phyloP scores from a whole-genome alignment of 148 eudicot genomes.

The Selenicereus undatus region DNA sequence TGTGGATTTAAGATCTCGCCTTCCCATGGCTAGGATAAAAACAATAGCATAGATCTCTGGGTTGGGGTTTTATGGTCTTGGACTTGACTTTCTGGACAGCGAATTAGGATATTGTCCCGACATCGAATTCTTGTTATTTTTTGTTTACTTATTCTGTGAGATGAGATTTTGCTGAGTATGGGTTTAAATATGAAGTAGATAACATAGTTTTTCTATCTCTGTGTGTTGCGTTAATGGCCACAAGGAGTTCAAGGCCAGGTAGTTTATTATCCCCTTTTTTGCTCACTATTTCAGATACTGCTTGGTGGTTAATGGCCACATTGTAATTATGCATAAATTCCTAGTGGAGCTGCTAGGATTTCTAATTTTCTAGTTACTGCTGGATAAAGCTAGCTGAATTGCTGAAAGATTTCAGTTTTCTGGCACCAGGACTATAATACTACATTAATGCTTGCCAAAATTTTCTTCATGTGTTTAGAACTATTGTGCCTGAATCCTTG shows the following conservation, averaged over 20 bases:
- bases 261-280: neutral
- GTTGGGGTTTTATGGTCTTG: neutral
- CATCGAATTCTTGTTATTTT: neutral
- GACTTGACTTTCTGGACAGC: neutral
- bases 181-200: neutral
- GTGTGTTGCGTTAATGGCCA: neutral
- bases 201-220: neutral
- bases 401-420: too few relatives aligned
- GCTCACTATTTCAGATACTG: neutral
- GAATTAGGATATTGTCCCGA: neutral
- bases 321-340: neutral
- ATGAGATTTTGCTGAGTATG: neutral
- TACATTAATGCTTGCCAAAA: neutral
- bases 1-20: neutral
- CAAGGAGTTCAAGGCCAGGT: too few relatives aligned
- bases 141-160: too few relatives aligned
- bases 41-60: neutral
- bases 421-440: too few relatives aligned
- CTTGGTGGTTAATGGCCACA: slow-evolving; percentile 1
- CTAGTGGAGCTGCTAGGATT: neutral
- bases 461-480: slow-evolving; percentile 1
- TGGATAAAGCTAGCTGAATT: neutral
- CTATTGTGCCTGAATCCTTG: neutral
- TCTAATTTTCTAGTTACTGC: neutral
- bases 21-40: neutral